A percentile compares a stretch with the other conserved stretches of the same genome.
Evolutionary conservation across 2,329 filamentous ascomycete genomes (phyloP).

Genomic region (Aspergillus japonicus): DNA sequence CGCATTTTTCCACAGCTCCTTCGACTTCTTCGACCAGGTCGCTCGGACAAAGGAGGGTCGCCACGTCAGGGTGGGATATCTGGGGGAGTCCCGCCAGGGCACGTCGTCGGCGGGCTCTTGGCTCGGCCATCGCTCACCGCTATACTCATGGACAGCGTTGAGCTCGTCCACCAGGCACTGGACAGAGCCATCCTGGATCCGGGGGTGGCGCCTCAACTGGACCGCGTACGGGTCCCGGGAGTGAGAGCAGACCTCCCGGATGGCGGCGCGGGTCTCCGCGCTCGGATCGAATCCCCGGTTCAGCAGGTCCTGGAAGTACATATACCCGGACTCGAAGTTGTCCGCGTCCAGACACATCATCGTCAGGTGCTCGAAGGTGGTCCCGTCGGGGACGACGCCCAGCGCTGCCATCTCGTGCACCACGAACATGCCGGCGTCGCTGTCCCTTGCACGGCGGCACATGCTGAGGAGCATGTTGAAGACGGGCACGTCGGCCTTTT

Average conservation of each 20-base stretch:
- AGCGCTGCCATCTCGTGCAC: conserved; percentile 61
- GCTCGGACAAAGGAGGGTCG: neutral
- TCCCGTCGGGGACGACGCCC: conserved; percentile 53
- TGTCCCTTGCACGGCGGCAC: conserved; percentile 47
- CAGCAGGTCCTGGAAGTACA: conserved; percentile 40
- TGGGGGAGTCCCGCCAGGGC: neutral
- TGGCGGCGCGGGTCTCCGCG: conserved; percentile 25
- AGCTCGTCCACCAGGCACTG: conserved; percentile 1
- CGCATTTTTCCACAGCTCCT: conserved; percentile 13
- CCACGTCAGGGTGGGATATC: neutral
- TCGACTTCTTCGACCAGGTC: conserved; percentile 3
- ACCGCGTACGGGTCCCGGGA: conserved; percentile 33
- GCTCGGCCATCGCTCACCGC: neutral
- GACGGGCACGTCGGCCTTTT: conserved; percentile 47
- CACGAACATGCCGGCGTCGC: conserved; percentile 60
- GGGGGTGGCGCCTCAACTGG: conserved; percentile 31
- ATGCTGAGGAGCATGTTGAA: conserved; percentile 61
- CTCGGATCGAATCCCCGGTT: conserved; percentile 30
- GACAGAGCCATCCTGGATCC: conserved; percentile 18
- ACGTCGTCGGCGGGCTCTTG: neutral
- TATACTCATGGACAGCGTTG: conserved; percentile 1
- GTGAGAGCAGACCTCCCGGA: conserved; percentile 29
- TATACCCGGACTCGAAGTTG: conserved; percentile 38
- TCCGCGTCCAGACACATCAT: conserved; percentile 52
- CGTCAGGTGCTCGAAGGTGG: conserved; percentile 64